Base-by-base conservation (phyloP, 306 rosid species). In the Lotus japonicus region DNA sequence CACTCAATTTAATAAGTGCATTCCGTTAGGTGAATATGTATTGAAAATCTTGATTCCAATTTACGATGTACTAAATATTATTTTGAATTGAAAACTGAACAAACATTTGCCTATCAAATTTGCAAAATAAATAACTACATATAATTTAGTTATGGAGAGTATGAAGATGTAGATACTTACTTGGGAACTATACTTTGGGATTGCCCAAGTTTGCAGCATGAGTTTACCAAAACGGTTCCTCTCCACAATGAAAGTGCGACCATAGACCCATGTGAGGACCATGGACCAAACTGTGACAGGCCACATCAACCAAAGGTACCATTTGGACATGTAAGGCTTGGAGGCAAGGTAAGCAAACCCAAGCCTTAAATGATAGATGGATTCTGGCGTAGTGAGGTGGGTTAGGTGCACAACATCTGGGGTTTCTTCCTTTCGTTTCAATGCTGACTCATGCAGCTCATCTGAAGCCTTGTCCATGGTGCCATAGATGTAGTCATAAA, bases 321-420 rank as follows among this genome's bases (percentile, higher is more conserved):
- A 84, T 6, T 73, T 78, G 13, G 89, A 52, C n/a, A 62, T 64
- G 70, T 80, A 72, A 0, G 94, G 97, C 8, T 39, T 44, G 0
- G 96, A 82, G 0, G 97, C 94, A 33, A 86, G 33, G 18, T 66
- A 18, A 3, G 96, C 84, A 72, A 86, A 85, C 2, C 88, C 91
- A 7, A 85, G 11, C 2, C 82, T 73, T 0, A 83, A 42, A 60
- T 89, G 86, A 26, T 83, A 89, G 2, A 89, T 85, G 0, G 96
- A 87, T 13, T 81, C 77, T 0, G 89, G 87, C 0, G 84, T 83
- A 0, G 89, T 87, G 9, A 89, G 63, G 53, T 89, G 96, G 0
- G 85, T 68, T 14, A 89, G 58, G 46, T 87, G 87, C 7, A 89
- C 80, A 2, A 81, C 86, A 9, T 87, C 50, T 7, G 91, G 68